Base-by-base conservation (phyloP, 805 yeast species). In the Sungouiella blattae region DNA sequence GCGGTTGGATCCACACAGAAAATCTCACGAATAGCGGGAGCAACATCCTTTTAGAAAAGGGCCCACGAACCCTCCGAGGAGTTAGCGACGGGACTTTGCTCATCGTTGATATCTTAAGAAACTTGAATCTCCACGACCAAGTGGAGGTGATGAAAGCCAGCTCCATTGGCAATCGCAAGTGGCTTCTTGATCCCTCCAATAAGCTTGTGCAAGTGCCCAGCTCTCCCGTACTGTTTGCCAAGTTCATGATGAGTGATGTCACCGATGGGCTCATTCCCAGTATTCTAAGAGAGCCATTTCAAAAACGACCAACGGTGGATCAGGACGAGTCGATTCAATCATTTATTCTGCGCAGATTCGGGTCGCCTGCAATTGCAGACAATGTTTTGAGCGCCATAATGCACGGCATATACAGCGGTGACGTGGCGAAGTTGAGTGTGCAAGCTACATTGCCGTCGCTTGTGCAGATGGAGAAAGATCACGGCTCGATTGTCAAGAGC, bases 51-150 rank as follows among this genome's bases (percentile, higher is more conserved):
- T 57, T 87, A 20, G 98, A 93, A 50, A 83, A 81, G 43, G 98
- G 98, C 0, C 98, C 98, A 0, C 65, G 98, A 32, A 93, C 98
- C 0, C 63, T 93, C 28, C 65, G 96, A 40, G 95, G 96, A 0
- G 76, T 76, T 5, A 83, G 87, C 36, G 79, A 79, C 26, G 98
- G 98, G 0, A 77, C 88, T 0, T 61, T 83, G 20, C 50, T 86
- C 17, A 74, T 85, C 6, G 60, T 83, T 15, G 94, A 85, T 52
- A 67, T 78, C 2, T 52, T 86, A 37, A 49, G 46, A 18, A 64
- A 71, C 22, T 58, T 83, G 33, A 77, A 78, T 0, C 46, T 61
- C 8, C 63, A 61, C 6, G 67, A 73, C 26, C 69, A 73, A 23
- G 61, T 91, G 5, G 69, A 70, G 36, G 88, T 80, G 7, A 73